Evolutionary conservation across 306 rosid genomes (phyloP).

Genomic region (Quercus glauca): DNA sequence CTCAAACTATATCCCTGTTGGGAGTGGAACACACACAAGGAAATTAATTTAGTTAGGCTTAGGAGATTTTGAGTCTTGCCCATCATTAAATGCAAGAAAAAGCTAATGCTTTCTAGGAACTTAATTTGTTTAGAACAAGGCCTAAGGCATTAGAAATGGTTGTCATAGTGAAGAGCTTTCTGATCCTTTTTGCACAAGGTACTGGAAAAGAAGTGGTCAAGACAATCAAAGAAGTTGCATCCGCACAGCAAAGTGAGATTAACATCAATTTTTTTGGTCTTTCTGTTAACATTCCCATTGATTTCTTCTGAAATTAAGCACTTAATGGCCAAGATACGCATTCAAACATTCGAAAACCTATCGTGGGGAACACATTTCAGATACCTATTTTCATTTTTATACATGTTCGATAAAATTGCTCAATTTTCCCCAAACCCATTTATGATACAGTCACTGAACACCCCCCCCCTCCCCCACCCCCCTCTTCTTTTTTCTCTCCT

Average conservation of each 20-base stretch:
- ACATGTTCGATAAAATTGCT: neutral
- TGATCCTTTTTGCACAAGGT: neutral
- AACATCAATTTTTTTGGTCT: neutral
- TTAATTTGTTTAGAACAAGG: no score
- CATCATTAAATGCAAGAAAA: neutral
- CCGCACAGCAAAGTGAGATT: neutral
- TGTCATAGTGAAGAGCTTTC: neutral
- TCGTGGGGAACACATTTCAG: neutral
- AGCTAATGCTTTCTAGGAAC: no score
- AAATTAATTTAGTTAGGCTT: no score
- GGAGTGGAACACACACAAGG: no score
- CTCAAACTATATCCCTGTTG: no score
- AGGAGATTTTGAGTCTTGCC: neutral
- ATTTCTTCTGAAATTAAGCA: neutral
- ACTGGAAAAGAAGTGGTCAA: neutral
- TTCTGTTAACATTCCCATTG: neutral
- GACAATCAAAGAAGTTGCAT: neutral
- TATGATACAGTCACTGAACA: neutral
- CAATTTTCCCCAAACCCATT: neutral
- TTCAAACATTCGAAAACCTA: neutral
- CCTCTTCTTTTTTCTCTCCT: no score
- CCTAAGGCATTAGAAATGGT: neutral
- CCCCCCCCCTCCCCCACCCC: neutral
- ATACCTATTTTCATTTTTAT: neutral
- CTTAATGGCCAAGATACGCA: neutral